phyloP scores from a whole-genome alignment of 352 stramenopile species.

The Elongisporangium senticosum region DNA sequence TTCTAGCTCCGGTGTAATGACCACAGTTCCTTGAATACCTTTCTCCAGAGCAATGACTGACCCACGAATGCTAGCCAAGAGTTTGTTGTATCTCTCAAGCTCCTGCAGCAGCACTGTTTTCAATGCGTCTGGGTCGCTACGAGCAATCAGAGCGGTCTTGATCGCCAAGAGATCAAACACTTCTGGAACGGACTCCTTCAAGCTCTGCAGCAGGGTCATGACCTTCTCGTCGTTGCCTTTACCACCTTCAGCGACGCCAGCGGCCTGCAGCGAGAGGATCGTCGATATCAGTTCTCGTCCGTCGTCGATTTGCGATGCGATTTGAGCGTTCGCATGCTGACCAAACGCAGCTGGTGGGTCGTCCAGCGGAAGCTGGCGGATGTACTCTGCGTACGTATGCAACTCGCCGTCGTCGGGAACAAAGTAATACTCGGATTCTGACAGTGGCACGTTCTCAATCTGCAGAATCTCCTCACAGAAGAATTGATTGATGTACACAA shows the following conservation, averaged over 20 bases:
- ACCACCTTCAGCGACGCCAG: conserved; percentile 73
- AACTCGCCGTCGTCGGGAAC: conserved; percentile 91
- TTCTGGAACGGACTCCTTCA: conserved; percentile 87
- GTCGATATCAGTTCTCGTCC: conserved; percentile 85
- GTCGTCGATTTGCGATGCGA: conserved; percentile 93
- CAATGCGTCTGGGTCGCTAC: conserved; percentile 86
- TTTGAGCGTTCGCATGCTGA: conserved; percentile 95
- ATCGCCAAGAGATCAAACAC: conserved; percentile 86
- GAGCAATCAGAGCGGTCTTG: conserved; percentile 53
- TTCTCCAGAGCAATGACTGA: conserved; percentile 86
- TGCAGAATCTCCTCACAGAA: conserved; percentile 89
- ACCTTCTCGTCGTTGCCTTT: conserved; percentile 90
- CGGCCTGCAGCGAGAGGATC: conserved; percentile 87
- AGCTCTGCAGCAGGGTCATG: conserved; percentile 63
- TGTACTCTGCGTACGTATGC: conserved; percentile 85
- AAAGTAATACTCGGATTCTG: conserved; percentile 90
- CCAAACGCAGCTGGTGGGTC: conserved; percentile 92
- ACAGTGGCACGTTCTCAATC: conserved; percentile 82
- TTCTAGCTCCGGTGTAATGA: conserved; percentile 95
- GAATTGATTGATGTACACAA: conserved; percentile 95
- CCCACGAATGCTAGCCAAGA: conserved; percentile 71
- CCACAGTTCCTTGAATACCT: conserved; percentile 89
- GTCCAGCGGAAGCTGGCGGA: conserved; percentile 84
- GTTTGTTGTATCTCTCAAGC: conserved; percentile 91
- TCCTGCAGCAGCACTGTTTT: conserved; percentile 95